These are phyloP conservation scores for Paecilomyces sp. DNA, from an alignment of 2,329 filamentous ascomycete species.

Conservation along the genomic window DNA sequence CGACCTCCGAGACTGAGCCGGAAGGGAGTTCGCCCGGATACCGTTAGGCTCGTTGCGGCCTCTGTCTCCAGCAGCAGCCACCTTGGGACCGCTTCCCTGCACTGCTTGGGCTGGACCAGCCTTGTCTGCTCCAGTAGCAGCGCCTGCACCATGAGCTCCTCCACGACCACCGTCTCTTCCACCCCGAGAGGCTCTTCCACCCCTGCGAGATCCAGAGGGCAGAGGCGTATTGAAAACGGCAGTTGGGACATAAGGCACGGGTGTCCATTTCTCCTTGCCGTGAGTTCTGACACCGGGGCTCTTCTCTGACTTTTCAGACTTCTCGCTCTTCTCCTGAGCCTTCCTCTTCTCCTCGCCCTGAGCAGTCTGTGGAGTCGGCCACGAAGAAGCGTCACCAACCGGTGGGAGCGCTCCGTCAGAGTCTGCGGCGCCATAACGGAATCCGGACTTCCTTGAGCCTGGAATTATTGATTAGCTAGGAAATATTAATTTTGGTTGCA, in stretches of 20 bases:
- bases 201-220: slow-evolving; percentile 43
- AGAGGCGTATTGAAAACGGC: slow-evolving; percentile 83
- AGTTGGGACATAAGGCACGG: slow-evolving; percentile 72
- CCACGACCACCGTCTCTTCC: slow-evolving; percentile 46
- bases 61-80: slow-evolving; percentile 22
- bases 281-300: slow-evolving; percentile 48
- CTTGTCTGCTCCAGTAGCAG: slow-evolving; percentile 26
- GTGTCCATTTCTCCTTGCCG: slow-evolving; percentile 78
- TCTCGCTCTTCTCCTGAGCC: slow-evolving; percentile 53
- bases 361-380: slow-evolving; percentile 83
- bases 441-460: slow-evolving; percentile 14
- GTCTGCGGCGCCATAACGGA: slow-evolving; percentile 7
- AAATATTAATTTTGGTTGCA: background rate
- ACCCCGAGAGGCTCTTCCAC: slow-evolving; percentile 50
- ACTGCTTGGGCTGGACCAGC: slow-evolving; percentile 18
- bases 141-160: slow-evolving; percentile 26
- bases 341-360: slow-evolving; percentile 72
- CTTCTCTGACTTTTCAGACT: slow-evolving; percentile 58
- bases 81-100: slow-evolving; percentile 21
- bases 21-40: slow-evolving; percentile 32
- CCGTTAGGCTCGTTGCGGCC: slow-evolving; percentile 29
- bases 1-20: slow-evolving; percentile 29
- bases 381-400: slow-evolving; percentile 68
- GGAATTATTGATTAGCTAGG: slow-evolving; percentile 1
- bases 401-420: slow-evolving; percentile 47